Base-by-base conservation (phyloP, 257 asterid genomes). In the Prunella vulgaris region DNA sequence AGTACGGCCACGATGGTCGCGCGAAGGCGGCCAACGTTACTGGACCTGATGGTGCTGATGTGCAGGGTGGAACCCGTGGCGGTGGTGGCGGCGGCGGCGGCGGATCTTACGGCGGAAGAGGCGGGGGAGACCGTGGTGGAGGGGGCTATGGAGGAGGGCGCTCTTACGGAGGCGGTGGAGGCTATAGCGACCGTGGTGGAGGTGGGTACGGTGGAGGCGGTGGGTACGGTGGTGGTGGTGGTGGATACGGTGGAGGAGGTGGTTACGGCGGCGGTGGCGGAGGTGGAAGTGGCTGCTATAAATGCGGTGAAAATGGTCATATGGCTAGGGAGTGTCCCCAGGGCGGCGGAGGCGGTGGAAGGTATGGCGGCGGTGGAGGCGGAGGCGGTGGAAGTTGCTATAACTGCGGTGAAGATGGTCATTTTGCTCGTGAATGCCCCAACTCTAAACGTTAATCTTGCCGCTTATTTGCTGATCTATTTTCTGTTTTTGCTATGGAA, bases 21-120 rank as follows among this genome's bases (percentile, higher is more conserved):
- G 70, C 84, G 2, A 84, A 82, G 71, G 93, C 93, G 0, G 77
- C 83, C 0, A 80, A 84, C 66, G 93, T 86, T 5, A 86, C 93
- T 15, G 88, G 93, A 0, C 93, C 90, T 0, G 80, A 62, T 0
- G 93, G 88, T 0, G 82, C 79, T 0, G 66, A 86, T 9, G 87
- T 87, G 18, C 86, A 87, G 74, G 90, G 90, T 1, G 75, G 80
- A 60, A 65, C 73, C 4, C 77, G 93, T 37, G 5, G 86, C 24
- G n/a, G n/a, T n/a, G n/a, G n/a, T n/a, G 60, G 74, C 53, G 76
- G 81, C 14, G 79, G 79, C 1, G 78, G 81, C 0, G 78, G 84
- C 9, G 66, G 48, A n/a, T 77, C 80, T 7, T 66, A 73, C 2
- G 77, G 82, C 10, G 64, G 42, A 5, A 33, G 64, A n/a, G 14